phyloP scores from a whole-genome alignment of 2,329 filamentous ascomycete genomes.

The Trichoderma guizhouense region DNA sequence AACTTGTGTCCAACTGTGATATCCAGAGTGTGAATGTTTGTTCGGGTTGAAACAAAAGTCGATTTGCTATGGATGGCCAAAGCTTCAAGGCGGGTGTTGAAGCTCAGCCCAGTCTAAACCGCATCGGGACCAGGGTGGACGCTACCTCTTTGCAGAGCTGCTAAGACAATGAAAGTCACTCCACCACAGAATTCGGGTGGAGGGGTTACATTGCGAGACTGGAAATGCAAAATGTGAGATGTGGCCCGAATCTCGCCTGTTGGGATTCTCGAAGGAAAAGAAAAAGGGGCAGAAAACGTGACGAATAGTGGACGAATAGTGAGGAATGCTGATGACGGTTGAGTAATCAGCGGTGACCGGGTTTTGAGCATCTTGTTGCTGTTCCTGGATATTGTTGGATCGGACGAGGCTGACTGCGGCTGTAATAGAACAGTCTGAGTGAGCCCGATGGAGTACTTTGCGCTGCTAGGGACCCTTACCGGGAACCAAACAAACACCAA shows the following conservation, averaged over 20 bases:
- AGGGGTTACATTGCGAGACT: conserved; percentile 14
- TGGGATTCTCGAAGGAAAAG: neutral
- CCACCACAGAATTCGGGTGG: conserved; percentile 1
- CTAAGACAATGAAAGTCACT: neutral
- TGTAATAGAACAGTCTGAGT: neutral
- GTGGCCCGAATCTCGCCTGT: neutral
- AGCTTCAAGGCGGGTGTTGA: conserved; percentile 1
- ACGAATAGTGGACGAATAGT: neutral
- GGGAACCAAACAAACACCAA: neutral
- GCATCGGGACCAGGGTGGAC: neutral
- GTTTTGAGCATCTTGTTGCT: neutral
- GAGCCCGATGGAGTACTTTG: neutral
- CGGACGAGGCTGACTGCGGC: conserved; percentile 1
- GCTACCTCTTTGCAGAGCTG: neutral
- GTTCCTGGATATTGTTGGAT: neutral
- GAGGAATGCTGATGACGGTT: neutral
- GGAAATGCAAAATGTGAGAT: neutral
- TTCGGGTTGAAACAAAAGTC: neutral
- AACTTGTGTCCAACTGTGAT: neutral
- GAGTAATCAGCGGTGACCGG: neutral
- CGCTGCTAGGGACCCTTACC: neutral
- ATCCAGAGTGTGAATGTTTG: neutral
- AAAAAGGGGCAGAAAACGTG: neutral
- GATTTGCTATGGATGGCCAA: neutral
- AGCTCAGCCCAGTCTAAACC: conserved; percentile 8